Conservation (phyloP, 2,329 filamentous ascomycete genomes). For the Botryotinia globosa region DNA sequence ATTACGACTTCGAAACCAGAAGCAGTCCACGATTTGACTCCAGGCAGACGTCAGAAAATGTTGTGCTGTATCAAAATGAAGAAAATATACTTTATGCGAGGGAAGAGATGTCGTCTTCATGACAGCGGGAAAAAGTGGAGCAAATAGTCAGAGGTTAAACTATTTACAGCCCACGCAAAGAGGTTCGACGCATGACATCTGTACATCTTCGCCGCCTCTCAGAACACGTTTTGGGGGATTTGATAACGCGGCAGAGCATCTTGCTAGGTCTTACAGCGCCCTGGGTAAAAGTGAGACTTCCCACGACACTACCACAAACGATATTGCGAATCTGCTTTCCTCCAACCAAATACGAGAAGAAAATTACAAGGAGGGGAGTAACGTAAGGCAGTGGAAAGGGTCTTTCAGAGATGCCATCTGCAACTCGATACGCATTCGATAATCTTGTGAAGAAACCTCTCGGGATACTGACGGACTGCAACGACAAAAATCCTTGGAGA, state of each 20-base stretch:
- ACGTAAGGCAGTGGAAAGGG: too few relatives aligned
- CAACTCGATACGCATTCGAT: accelerated
- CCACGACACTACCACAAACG: neutral
- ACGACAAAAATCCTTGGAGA: neutral
- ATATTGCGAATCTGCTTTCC: neutral
- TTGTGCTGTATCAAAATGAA: neutral
- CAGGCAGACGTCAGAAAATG: neutral
- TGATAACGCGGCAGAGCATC: neutral
- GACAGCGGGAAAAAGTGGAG: neutral
- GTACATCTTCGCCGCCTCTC: neutral
- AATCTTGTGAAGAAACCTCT: neutral
- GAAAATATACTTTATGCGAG: neutral
- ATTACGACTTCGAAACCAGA: neutral
- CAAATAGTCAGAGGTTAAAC: neutral
- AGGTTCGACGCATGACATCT: neutral
- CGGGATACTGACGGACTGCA: neutral
- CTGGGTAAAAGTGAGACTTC: neutral
- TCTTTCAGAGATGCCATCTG: accelerated
- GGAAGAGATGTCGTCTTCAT: neutral
- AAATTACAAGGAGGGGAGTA: neutral
- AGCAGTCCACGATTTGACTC: accelerated
- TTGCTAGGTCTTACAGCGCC: neutral
- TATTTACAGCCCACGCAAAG: neutral
- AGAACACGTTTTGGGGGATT: too few relatives aligned
- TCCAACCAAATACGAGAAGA: neutral